phyloP scores from a whole-genome alignment of 371 early-diverging fungal genomes.

The Enterocytospora artemiae region DNA sequence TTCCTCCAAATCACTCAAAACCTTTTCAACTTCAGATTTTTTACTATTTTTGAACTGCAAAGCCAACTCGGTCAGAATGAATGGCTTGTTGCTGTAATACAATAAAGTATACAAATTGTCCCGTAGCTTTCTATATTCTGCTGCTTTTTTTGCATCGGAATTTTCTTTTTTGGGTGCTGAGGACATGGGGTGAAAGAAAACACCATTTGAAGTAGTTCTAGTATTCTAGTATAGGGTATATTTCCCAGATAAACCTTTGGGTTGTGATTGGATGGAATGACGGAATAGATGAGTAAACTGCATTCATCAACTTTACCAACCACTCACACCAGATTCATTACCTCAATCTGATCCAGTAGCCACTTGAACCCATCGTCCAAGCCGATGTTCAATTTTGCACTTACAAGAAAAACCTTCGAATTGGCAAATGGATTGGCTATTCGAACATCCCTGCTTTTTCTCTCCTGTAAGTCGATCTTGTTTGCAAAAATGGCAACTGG shows the following conservation, averaged over 20 bases:
- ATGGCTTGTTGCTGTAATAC: conserved; percentile 28
- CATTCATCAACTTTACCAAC: too few species aligned
- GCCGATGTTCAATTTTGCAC: conserved; percentile 1
- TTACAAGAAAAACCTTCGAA: not conserved
- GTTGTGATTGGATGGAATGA: too few species aligned
- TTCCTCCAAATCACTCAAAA: conserved; percentile 20
- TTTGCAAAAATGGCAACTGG: conserved; percentile 45
- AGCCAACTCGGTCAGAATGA: conserved; percentile 6
- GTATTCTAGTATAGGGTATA: too few species aligned
- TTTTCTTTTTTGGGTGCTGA: not conserved
- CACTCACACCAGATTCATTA: too few species aligned
- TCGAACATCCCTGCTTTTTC: not conserved
- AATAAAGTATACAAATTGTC: conserved; percentile 22
- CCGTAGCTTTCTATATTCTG: conserved; percentile 13
- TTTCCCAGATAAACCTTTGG: too few species aligned
- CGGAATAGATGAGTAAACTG: too few species aligned
- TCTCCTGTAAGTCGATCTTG: conserved; percentile 37
- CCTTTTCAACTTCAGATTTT: conserved; percentile 18
- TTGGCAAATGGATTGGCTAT: not conserved
- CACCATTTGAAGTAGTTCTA: too few species aligned
- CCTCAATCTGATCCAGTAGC: conserved; percentile 5
- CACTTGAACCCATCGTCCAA: conserved; percentile 31
- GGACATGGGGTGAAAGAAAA: too few species aligned
- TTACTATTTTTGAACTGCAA: conserved; percentile 18
- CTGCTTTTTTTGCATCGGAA: not conserved